Evolutionary conservation across 768 basidiomycete species (phyloP), one percentile per base, ranked within the genome.

Genomic region (Kwoniella sp.): DNA sequence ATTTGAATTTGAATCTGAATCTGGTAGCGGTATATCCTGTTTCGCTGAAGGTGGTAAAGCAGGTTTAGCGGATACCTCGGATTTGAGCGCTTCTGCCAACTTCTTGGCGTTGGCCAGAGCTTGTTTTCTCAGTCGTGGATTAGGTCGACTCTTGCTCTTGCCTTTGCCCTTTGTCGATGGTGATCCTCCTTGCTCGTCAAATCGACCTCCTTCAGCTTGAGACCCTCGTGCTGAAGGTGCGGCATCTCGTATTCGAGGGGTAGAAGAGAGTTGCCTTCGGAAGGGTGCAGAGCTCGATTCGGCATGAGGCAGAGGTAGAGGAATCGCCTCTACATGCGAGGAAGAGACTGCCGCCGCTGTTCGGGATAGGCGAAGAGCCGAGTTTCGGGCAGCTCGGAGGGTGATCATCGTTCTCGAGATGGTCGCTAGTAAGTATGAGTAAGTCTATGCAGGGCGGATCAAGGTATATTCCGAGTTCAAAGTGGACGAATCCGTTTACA

Each of bases 231-330:
- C 50, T 37, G 22, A 9, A 15, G 52, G 12, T 25, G 60, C 17
- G 27, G 60, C 40, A 15, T 40, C 40, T n/a, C 37, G 33, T 27
- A 10, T 36, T 29, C 15, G 27, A 2, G 44, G 9, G 21, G 55
- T 24, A 17, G 54, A 56, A 2, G 61, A 29, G 25, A 46, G n/a
- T 17, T 24, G 33, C 12, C 62, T 55, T 22, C 50, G 46, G 19
- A 51, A 64, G 22, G 62, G 55, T 19, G 62, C 62, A 37, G 55
- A 64, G 53, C 62, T 64, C 10, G 55, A 64, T 53, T 64, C 62
- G 33, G 62, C 62, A 53, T 64, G 62, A 36, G 62, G 62, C 7
- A 57, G 36, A 40, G 19, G 25, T 47, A 36, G 37, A 27, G 40
- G 44, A 24, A 25, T 15, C 17, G 37, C 24, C 15, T 33, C 10